Base-by-base conservation (phyloP, 2,329 filamentous ascomycete species). In the Aureobasidium musti region DNA sequence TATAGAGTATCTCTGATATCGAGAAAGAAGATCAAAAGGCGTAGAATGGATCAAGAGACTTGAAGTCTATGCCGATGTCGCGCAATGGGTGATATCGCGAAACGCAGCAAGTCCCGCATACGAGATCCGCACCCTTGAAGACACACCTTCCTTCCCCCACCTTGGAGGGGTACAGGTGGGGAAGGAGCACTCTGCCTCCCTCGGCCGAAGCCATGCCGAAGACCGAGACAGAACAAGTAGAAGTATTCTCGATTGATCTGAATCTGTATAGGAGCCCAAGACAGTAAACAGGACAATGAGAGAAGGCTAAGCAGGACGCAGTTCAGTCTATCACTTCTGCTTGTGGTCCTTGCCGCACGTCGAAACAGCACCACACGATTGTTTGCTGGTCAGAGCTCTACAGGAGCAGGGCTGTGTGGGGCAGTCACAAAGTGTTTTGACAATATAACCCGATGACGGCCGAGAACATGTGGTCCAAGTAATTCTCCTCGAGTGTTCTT, bases 361-460 rank as follows among this genome's bases (percentile, higher is more conserved):
- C 41, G 41, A 49, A 61, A 61, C 57, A 35, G 41, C 41, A 61
- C 57, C 57, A 61, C 57, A 41, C 21, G 11, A 26, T n/a, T 59
- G 54, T 49, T 45, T 41, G 57, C 57, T 61, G 57, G 57, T 61
- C 57, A 61, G 57, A 61, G 57, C 57, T 61, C 57, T 49, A 61
- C 57, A 61, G 19, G 19, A 30, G 41, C 17, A 47, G 19, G 43
- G 30, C 28, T 47, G 59, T 63, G 59, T 63, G 59, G 59, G 59
- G 59, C 59, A 63, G 43, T 63, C 45, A 50, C 59, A 63, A n/a
- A 39, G 41, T 63, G 45, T 52, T 39, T 63, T 23, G 57, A 47
- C 57, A 37, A 49, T 28, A 49, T 37, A 63, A 50, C 59, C 59
- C 59, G 59, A 63, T 52, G 45, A 35, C 59, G 43, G 59, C 59